Evolutionary conservation across 1,139 yeast genomes (phyloP).

Genomic region (Debaryomyces singareniensis): DNA sequence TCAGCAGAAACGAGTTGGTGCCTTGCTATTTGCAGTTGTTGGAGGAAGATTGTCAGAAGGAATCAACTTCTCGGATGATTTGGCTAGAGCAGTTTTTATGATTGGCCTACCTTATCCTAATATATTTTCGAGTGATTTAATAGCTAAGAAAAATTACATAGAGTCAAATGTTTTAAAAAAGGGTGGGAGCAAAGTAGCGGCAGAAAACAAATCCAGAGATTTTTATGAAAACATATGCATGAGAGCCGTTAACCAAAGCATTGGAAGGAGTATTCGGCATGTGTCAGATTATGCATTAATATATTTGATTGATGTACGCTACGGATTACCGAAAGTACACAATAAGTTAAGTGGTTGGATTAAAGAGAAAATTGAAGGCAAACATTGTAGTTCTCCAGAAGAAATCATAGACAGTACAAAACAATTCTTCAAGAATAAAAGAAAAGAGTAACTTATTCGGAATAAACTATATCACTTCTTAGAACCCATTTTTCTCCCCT

Average conservation of each 20-base stretch:
- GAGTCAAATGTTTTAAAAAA: slow-evolving; percentile 35
- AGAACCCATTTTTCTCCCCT: slow-evolving; percentile 60
- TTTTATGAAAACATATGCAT: slow-evolving; percentile 84
- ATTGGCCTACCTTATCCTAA: slow-evolving; percentile 91
- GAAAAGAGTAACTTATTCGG: slow-evolving; percentile 2
- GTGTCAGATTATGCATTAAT: slow-evolving; percentile 74
- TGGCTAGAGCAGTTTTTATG: slow-evolving; percentile 85
- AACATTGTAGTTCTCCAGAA: slow-evolving; percentile 2
- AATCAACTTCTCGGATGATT: slow-evolving; percentile 77
- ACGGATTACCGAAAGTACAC: slow-evolving; percentile 41
- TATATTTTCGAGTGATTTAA: slow-evolving; percentile 73
- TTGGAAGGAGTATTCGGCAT: slow-evolving; percentile 90
- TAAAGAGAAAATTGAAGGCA: slow-evolving; percentile 24
- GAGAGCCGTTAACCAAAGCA: slow-evolving; percentile 89
- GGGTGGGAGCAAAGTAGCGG: slow-evolving; percentile 39
- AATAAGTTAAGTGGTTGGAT: slow-evolving; percentile 78
- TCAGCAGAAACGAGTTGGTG: slow-evolving; percentile 37
- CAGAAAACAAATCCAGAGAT: slow-evolving; percentile 42
- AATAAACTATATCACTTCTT: slow-evolving; percentile 51
- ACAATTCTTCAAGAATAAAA: slow-evolving; percentile 18
- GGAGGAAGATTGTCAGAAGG: slow-evolving; percentile 96
- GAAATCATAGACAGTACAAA: slow-evolving; percentile 14
- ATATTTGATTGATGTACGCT: slow-evolving; percentile 65
- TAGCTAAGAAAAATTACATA: slow-evolving; percentile 64
- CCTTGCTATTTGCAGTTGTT: slow-evolving; percentile 75